Conservation (phyloP, 106 monocot genomes). For the Allium cepa region DNA sequence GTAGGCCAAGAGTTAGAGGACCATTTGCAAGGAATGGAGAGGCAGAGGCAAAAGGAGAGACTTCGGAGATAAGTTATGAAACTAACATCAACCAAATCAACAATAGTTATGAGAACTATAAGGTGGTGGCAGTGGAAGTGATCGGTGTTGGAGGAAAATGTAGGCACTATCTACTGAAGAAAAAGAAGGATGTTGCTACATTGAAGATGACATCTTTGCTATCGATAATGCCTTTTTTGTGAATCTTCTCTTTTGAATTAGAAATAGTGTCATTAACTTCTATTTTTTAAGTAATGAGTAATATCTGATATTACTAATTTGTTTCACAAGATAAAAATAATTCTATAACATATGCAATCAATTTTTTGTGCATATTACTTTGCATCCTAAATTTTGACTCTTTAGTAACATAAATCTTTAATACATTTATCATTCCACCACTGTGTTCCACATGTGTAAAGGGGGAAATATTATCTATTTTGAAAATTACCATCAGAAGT, state of each 20-base stretch:
- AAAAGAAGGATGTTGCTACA: conserved; percentile 8
- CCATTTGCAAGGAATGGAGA: no score
- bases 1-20: no score
- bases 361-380: background rate
- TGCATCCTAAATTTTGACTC: background rate
- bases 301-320: background rate
- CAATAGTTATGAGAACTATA: background rate
- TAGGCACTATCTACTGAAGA: conserved; percentile 6
- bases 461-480: background rate
- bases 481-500: background rate
- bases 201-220: conserved; percentile 14
- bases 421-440: no score
- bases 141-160: conserved; percentile 12
- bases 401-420: background rate
- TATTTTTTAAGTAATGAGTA: background rate
- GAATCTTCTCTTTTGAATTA: conserved; percentile 6
- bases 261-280: background rate
- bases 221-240: conserved; percentile 9
- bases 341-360: background rate
- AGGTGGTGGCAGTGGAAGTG: background rate
- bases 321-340: background rate
- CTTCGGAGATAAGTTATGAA: no score
- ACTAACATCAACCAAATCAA: no score
- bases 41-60: no score
- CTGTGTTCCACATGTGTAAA: background rate